Evolutionary conservation across 345 rosid genomes (phyloP), one percentile per base, ranked within the genome.

Genomic region (Zanthoxylum bungeanum): DNA sequence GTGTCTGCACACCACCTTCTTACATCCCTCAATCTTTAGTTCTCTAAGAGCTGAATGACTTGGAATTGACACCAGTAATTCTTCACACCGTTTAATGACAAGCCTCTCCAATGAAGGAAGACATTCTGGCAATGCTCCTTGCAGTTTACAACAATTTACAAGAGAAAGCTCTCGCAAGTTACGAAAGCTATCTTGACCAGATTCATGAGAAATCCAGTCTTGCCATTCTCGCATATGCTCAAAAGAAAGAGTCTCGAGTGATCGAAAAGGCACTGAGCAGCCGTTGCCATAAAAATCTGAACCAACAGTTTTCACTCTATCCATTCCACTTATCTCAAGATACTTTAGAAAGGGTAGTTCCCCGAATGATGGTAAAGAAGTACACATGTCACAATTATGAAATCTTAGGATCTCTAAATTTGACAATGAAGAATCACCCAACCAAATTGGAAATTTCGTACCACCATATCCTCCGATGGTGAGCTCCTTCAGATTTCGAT

Each of bases 191-290:
- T n/a, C 72, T 17, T 63, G 71, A 59, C 8, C 71, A 33, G 66
- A 64, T 25, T 10, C 69, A 0, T 46, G 68, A 25, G 79, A 40
- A 52, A 39, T 31, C 85, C 87, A 81, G 31, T 68, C 68, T 34
- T 65, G 74, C 87, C 83, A 78, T 64, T 73, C 70, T 9, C 16
- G 60, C 80, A 81, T 60, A 39, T 16, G 56, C 25, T 56, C 28
- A 73, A 84, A 78, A 49, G 47, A 2, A 14, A 64, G 37, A 8
- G 39, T 56, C 67, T 64, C 67, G 37, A 70, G 46, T 5, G 60
- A 56, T 2, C 25, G 75, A 4, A 70, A 70, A 63, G 70, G 66
- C 39, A 4, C 57, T 3, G 69, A 31, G 37, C 28, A n/a, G 0
- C 51, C 3, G 0, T 39, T 28, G 33, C 73, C 73, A 51, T 69